Percentiles rank a stretch among this genome's conserved stretches.
Evolutionary conservation across 208 protist genomes (phyloP).

Genomic region (Angomonas ambiguus): DNA sequence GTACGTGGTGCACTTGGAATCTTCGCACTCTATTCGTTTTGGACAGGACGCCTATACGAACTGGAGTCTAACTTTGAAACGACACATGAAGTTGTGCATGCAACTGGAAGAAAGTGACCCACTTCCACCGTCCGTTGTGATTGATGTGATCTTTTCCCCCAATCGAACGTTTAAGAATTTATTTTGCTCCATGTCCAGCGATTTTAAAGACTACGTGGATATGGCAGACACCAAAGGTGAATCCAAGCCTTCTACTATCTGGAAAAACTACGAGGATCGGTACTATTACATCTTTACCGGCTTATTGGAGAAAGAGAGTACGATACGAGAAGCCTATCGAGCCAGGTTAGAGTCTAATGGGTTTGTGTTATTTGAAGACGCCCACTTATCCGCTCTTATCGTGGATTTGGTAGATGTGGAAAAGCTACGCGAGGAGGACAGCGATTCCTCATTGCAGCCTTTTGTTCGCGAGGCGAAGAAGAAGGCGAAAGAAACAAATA

Average conservation of each 20-base stretch:
- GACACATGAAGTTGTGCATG: conserved; percentile 45
- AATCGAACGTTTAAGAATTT: conserved; percentile 77
- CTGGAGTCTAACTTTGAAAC: conserved; percentile 58
- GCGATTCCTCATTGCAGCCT: conserved; percentile 34
- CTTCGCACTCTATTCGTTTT: conserved; percentile 42
- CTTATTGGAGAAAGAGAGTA: conserved; percentile 47
- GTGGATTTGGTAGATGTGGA: conserved; percentile 73
- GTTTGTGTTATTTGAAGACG: conserved; percentile 74
- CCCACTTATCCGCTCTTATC: conserved; percentile 51
- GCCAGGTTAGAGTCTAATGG: conserved; percentile 50
- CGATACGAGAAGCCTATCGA: conserved; percentile 49
- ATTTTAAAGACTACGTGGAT: conserved; percentile 44
- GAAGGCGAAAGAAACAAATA: conserved; percentile 7
- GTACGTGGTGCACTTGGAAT: conserved; percentile 76
- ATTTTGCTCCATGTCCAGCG: conserved; percentile 58
- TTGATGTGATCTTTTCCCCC: conserved; percentile 74
- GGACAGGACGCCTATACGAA: conserved; percentile 54
- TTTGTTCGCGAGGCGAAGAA: conserved; percentile 10
- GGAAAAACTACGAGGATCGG: conserved; percentile 62
- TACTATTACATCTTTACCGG: conserved; percentile 72
- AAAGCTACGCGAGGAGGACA: conserved; percentile 32
- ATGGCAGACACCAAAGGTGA: conserved; percentile 8
- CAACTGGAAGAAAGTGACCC: conserved; percentile 20
- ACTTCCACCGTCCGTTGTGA: conserved; percentile 38
- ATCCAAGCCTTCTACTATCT: conserved; percentile 20